A percentile compares a stretch with the other conserved stretches of the same genome.
Evolutionary conservation across 257 asterid genomes (phyloP).

Genomic region (Cinchona pubescens): DNA sequence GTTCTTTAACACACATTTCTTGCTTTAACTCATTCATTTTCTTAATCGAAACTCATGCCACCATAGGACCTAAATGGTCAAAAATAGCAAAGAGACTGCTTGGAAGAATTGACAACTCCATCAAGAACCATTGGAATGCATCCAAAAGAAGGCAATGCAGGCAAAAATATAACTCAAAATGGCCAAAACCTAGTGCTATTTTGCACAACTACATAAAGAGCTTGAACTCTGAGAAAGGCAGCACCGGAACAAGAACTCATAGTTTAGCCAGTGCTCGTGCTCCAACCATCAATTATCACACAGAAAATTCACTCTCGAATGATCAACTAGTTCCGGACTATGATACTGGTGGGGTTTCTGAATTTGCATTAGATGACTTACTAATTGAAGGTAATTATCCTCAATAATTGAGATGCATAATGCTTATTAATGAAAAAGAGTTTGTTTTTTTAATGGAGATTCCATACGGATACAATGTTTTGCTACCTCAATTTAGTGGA

Average conservation of each 20-base stretch:
- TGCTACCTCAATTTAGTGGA: too few species aligned
- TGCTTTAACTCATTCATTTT: not conserved
- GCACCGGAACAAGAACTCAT: conserved; percentile 8
- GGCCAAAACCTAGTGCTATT: conserved; percentile 72
- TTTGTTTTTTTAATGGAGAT: conserved; percentile 25
- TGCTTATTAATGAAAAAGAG: conserved; percentile 19
- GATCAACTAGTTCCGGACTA: conserved; percentile 10
- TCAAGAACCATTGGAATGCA: conserved; percentile 92
- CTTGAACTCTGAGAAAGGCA: conserved; percentile 47
- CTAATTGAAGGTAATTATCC: conserved; percentile 26
- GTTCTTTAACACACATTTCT: not conserved
- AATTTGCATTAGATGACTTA: conserved; percentile 29
- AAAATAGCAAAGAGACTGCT: conserved; percentile 70
- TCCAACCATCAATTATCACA: too few species aligned
- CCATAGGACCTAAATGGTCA: conserved; percentile 83
- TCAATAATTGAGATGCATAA: conserved; percentile 14
- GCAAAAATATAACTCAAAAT: conserved; percentile 66
- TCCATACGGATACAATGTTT: too few species aligned
- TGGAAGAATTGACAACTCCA: conserved; percentile 82
- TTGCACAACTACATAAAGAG: conserved; percentile 79
- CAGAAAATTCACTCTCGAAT: not conserved
- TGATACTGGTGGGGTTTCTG: conserved; percentile 23
- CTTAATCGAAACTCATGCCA: conserved; percentile 61
- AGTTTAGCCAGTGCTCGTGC: too few species aligned
- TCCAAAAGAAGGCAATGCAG: conserved; percentile 76